These are phyloP conservation scores for Solanum medicagineum DNA, from an alignment of 257 asterid genomes.

Conservation along the genomic window DNA sequence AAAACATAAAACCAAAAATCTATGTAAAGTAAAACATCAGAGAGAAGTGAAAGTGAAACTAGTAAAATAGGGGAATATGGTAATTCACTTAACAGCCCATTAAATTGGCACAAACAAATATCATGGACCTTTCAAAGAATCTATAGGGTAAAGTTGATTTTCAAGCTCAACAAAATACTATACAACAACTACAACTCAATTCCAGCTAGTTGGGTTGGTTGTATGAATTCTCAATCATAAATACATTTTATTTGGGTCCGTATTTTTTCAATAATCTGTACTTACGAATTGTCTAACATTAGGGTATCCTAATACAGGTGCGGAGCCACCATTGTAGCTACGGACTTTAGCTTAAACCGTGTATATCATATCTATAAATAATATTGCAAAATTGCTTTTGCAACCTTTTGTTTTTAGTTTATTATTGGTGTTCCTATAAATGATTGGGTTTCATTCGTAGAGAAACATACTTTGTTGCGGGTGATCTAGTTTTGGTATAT, in stretches of 20 bases:
- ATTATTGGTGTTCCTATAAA: background rate
- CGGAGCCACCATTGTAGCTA: background rate
- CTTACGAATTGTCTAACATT: background rate
- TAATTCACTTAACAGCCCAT: background rate
- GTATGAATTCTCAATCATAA: background rate
- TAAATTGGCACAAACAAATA: background rate
- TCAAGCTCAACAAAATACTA: background rate
- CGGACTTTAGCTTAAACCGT: background rate
- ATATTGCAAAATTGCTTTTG: background rate
- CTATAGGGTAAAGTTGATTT: background rate
- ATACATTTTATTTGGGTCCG: background rate
- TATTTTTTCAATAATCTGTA: background rate
- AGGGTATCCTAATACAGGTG: background rate
- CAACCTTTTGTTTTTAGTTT: background rate
- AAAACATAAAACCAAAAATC: background rate
- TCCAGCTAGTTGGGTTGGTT: background rate
- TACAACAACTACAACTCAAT: background rate
- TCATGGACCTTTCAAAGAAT: background rate
- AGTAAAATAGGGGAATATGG: background rate
- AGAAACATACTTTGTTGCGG: background rate
- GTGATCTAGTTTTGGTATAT: background rate
- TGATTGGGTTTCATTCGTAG: background rate
- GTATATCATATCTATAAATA: background rate
- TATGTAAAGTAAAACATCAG: background rate
- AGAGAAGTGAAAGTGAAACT: background rate